Evolutionary conservation across 306 rosid species (phyloP), one percentile per base, ranked within the genome.

Genomic region (Morella rubra): DNA sequence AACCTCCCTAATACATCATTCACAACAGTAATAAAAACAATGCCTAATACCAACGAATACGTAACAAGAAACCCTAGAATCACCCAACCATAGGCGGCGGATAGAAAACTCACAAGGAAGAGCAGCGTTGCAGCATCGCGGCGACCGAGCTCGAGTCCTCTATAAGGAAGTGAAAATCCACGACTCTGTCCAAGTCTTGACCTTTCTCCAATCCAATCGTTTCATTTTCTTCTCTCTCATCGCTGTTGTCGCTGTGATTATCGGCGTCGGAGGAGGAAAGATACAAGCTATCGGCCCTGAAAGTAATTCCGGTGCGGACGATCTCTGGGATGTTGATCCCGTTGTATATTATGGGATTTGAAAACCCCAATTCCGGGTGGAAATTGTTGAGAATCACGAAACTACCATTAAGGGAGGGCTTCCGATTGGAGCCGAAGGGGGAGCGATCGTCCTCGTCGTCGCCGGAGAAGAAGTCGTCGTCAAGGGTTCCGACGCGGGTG

Each of bases 401-500:
- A 64, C 87, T 87, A 0, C 86, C 87, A 73, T 93, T 93, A n/a
- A 80, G 62, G 0, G 87, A 54, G 7, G 84, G 20, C 50, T 85
- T 84, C 6, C 80, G 79, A 46, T 77, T 79, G 18, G 90, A 66
- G 37, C 93, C 95, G 40, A 92, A 86, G 18, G 89, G 85, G 58
- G 77, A 56, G 27, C 95, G 90, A 4, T 87, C 91, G 4, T 87
- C 96, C 67, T 86, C 93, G 51, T 91, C 99, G 51, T 89, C 99
- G 2, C 93, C 96, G 67, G 97, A 89, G 87, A 95, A 95, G 72
- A 92, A 89, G 69, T 92, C 97, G 4, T 89, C 98, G 16, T 90
- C 97, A 46, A 96, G 89, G 87, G 98, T 91, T 73, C 96, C 93
- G 61, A 92, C 96, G 1, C 97, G 91, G 70, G 98, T 88, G 69